phyloP scores from a whole-genome alignment of 2,329 filamentous ascomycete genomes.

The Capronia americana region DNA sequence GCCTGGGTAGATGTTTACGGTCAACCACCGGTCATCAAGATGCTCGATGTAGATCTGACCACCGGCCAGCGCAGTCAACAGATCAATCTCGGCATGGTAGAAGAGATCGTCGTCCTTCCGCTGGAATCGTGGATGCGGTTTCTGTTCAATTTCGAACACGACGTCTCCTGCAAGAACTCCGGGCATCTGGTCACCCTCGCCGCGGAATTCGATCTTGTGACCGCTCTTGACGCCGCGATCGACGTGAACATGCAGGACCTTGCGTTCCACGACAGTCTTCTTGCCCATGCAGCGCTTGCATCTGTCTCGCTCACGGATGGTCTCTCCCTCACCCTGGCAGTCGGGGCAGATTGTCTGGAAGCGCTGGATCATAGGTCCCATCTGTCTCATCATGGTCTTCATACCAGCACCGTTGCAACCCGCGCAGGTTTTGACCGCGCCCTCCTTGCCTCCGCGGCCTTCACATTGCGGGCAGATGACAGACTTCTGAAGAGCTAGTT shows the following conservation, averaged over 20 bases:
- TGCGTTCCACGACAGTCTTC: constrained; percentile 97
- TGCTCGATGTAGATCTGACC: constrained; percentile 93
- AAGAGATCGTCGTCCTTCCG: constrained; percentile 95
- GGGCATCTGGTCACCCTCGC: constrained; percentile 94
- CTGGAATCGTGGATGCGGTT: constrained; percentile 94
- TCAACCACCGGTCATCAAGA: constrained; percentile 95
- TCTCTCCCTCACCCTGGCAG: constrained; percentile 96
- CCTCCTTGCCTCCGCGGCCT: constrained; percentile 94
- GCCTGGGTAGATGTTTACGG: constrained; percentile 87
- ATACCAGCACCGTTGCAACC: constrained; percentile 94
- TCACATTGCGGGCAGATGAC: constrained; percentile 96
- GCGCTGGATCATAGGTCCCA: constrained; percentile 99
- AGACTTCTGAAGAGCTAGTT: constrained; percentile 95
- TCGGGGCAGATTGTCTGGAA: constrained; percentile 99
- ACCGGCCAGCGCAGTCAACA: constrained; percentile 91
- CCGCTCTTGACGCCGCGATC: constrained; percentile 92
- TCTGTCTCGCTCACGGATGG: constrained; percentile 93
- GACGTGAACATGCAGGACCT: constrained; percentile 97
- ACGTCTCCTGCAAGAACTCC: constrained; percentile 94
- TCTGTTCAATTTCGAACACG: constrained; percentile 98
- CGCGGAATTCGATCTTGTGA: constrained; percentile 95
- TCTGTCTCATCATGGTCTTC: constrained; percentile 99
- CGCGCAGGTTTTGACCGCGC: constrained; percentile 89
- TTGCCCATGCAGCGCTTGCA: constrained; percentile 97
- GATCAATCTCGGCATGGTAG: constrained; percentile 93